Percentiles rank a stretch among this genome's conserved stretches.
phyloP scores from a whole-genome alignment of 208 protist species.

The Pavlovales sp. region DNA sequence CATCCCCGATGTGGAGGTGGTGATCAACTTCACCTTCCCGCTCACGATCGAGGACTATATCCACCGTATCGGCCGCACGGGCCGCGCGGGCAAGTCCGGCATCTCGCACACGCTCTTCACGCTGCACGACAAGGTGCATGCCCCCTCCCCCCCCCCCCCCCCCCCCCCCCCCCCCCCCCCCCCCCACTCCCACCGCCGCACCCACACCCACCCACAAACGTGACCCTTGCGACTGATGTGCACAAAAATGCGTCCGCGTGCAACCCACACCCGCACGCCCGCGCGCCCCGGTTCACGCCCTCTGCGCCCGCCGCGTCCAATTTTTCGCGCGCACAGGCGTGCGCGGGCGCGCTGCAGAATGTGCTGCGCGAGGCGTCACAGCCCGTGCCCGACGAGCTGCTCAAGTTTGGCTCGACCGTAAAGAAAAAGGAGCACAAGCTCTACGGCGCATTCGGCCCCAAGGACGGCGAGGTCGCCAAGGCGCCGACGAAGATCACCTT shows the following conservation, averaged over 20 bases:
- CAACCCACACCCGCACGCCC: no score
- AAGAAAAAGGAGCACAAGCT: conserved; percentile 52
- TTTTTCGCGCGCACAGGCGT: background rate
- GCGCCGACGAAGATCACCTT: conserved; percentile 38
- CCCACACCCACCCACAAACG: no score
- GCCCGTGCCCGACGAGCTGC: conserved; percentile 32
- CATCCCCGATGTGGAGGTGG: conserved; percentile 65
- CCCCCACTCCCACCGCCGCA: no score
- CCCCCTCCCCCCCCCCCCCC: no score
- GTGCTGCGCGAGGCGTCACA: conserved; percentile 35
- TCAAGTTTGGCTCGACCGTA: conserved; percentile 42
- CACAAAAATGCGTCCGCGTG: no score
- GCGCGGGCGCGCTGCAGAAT: conserved; percentile 44
- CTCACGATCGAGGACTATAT: conserved; percentile 71
- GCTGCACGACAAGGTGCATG: conserved; percentile 30
- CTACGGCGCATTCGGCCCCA: conserved; percentile 27
- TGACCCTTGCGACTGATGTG: no score
- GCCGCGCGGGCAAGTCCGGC: conserved; percentile 63
- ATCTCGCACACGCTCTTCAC: conserved; percentile 56
- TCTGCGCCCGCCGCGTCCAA: background rate
- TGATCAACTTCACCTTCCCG: conserved; percentile 71
- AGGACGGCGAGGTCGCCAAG: background rate
- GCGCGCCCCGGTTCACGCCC: no score
- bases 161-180: no score
- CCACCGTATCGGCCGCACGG: conserved; percentile 73